These are phyloP conservation scores for Curvularia spicifera DNA, from an alignment of 2,329 filamentous ascomycete species.

Conservation along the genomic window DNA sequence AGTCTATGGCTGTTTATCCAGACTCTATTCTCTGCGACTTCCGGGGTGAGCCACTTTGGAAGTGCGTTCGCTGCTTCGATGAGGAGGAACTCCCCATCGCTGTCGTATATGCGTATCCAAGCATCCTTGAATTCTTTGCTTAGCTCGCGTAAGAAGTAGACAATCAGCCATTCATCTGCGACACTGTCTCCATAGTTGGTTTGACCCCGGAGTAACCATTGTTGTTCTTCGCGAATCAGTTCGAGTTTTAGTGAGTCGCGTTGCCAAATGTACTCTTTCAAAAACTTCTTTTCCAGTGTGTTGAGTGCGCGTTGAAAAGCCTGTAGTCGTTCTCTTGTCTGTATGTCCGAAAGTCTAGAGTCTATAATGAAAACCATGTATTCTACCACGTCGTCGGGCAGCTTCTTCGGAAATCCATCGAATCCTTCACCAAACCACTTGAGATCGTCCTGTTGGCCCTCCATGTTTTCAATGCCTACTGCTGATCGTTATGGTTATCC, in stretches of 20 bases:
- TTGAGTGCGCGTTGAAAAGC: slow-evolving; percentile 72
- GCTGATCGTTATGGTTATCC: neutral
- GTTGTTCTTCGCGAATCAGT: slow-evolving; percentile 62
- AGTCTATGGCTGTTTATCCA: slow-evolving; percentile 86
- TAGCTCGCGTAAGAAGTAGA: slow-evolving; percentile 84
- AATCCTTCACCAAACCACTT: slow-evolving; percentile 72
- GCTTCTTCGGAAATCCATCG: slow-evolving; percentile 67
- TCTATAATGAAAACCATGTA: slow-evolving; percentile 80
- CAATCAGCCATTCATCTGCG: slow-evolving; percentile 96
- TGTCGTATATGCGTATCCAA: slow-evolving; percentile 85
- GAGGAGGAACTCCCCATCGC: slow-evolving; percentile 92
- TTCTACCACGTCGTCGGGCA: slow-evolving; percentile 85
- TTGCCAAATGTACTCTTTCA: slow-evolving; percentile 96
- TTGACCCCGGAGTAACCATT: slow-evolving; percentile 71
- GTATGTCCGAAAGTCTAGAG: slow-evolving; percentile 59
- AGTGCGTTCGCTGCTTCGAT: slow-evolving; percentile 90
- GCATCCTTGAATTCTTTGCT: slow-evolving; percentile 73
- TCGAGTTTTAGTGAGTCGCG: slow-evolving; percentile 79
- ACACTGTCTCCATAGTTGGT: slow-evolving; percentile 94
- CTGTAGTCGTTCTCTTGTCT: slow-evolving; percentile 71
- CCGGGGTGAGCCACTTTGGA: slow-evolving; percentile 89
- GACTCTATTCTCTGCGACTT: slow-evolving; percentile 83
- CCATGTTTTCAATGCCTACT: slow-evolving; percentile 33
- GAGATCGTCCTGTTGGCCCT: slow-evolving; percentile 59
- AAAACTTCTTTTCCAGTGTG: slow-evolving; percentile 66